Evolutionary conservation across 1,139 yeast genomes (phyloP), one percentile per base, ranked within the genome.

Genomic region (Wickerhamomyces sp.): DNA sequence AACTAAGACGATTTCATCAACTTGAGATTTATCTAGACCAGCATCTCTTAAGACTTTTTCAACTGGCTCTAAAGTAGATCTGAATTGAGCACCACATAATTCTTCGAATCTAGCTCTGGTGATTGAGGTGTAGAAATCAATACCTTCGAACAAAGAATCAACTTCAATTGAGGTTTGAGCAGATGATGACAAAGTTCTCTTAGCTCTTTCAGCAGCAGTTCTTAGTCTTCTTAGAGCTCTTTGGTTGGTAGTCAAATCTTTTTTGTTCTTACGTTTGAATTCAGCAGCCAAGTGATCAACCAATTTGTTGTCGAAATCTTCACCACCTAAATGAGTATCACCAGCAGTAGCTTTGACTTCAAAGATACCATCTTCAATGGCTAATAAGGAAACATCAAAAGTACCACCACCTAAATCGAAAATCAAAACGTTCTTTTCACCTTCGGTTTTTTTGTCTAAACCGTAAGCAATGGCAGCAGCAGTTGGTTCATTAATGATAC

Each of bases 401-500:
- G 98, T 91, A 82, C 98, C 98, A 77, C 97, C 96, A 85, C 97
- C 97, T 69, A 90, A 83, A 76, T 90, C 97, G 79, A 90, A 90
- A 68, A 91, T 90, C 68, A 91, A 79, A 59, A 91, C 95, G 71
- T 84, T 84, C 75, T 82, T 86, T 79, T 90, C 96, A 68, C 84
- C 82, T 60, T 80, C 87, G 60, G 79, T 44, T 77, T 83, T 89
- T 76, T 89, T 93, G 78, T 93, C 96, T 68, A 90, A 84, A 84
- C 97, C 97, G 83, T 90, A 90, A 67, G 97, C 97, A 77, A 90
- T 89, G 66, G 97, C 97, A 67, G 97, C 97, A 60, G 97, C 97
- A 61, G 97, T 90, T 69, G 97, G 97, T 79, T 90, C 97, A 84
- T 90, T 90, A 69, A 90, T 90, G 75, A 90, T 90, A 78, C 97